Evolutionary conservation across 305 asterid species (phyloP).

Genomic region (Solanum hybrid): DNA sequence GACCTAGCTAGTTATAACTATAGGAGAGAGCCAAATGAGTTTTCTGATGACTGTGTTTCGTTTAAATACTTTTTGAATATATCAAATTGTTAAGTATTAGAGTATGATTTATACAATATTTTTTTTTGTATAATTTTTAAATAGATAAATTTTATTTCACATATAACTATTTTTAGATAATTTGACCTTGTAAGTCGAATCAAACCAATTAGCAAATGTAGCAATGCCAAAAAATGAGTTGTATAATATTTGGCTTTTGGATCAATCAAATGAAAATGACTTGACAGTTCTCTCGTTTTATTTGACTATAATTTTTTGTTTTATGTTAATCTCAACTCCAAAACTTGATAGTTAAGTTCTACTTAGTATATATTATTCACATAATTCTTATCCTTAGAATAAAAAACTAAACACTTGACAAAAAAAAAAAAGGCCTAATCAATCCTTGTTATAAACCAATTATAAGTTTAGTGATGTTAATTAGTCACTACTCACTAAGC

Average conservation of each 20-base stretch:
- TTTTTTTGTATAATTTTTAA: neutral
- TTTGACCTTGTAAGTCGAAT: neutral
- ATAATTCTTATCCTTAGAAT: neutral
- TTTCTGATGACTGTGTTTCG: neutral
- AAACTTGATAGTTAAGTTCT: neutral
- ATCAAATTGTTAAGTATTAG: neutral
- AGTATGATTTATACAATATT: neutral
- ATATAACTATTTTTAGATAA: neutral
- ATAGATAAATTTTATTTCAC: neutral
- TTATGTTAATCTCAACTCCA: neutral
- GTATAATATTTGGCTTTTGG: neutral
- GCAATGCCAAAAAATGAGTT: neutral
- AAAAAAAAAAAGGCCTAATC: neutral
- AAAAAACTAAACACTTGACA: neutral
- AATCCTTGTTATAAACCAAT: neutral
- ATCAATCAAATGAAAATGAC: neutral
- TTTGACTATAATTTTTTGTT: neutral
- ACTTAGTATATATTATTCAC: neutral
- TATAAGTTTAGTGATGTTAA: neutral
- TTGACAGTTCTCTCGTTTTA: neutral
- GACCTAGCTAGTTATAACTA: neutral
- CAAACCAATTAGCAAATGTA: neutral
- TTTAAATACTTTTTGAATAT: neutral
- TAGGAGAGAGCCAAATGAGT: neutral
- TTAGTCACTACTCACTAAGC: neutral